Base-by-base conservation (phyloP, 441 rosid genomes). In the Populus tomentosa region DNA sequence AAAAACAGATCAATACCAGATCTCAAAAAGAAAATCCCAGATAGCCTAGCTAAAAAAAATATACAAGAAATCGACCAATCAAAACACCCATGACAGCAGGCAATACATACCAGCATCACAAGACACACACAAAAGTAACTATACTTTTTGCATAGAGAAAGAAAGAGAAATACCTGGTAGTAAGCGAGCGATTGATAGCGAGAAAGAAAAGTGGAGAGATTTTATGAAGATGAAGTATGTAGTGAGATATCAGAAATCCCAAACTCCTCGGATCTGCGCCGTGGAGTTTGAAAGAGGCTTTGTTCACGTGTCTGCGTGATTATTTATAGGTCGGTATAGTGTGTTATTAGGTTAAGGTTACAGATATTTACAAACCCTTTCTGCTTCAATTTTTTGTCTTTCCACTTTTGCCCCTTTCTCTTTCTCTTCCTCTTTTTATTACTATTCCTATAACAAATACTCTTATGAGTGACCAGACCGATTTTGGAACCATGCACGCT, bases 251-350 rank as follows among this genome's bases (percentile, higher is more conserved):
- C 53, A 78, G 76, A 84, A 84, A 84, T 69, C 81, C 88, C 85
- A 88, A 89, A 91, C 97, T 91, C 97, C 92, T 89, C 89, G 91
- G 94, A 92, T 91, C 94, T 89, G 87, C 86, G 89, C 92, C 94
- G 92, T 87, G 91, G 94, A 90, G 97, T 87, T 85, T 86, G 79
- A 71, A 69, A 72, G 73, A 42, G 72, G 64, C 65, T 61, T 10
- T 10, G 7, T 23, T 61, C 1, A 21, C 10, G 65, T 61, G 65
- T 21, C 56, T 46, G 72, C 24, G 10, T 20, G 68, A 5, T 20
- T 30, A 72, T 81, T 78, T 77, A 72, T 76, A 76, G 65, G 65
- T 61, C 11, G 6, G 65, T 21, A 76, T 14, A 64, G 2, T 30
- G 70, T 35, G 36, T 10, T 74, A 21, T 74, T 76, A 79, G 79